Base-by-base conservation (phyloP, 2,329 filamentous ascomycete species). In the Diaporthe humulicola region DNA sequence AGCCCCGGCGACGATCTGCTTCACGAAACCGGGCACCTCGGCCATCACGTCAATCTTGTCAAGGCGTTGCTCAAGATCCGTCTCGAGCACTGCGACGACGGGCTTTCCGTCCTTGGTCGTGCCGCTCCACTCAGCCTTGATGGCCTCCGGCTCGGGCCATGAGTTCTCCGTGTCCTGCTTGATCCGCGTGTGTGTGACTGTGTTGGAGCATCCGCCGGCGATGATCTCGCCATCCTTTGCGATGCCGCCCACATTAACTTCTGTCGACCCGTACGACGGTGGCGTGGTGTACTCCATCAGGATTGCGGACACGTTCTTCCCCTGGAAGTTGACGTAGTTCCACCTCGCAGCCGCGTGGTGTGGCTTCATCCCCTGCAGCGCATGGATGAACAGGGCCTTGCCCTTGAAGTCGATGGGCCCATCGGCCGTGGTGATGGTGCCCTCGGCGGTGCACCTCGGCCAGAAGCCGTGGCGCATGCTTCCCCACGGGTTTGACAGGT, bases 221-320 rank as follows among this genome's bases (percentile, higher is more conserved):
- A 98, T 84, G 75, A 98, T 91, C 84, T 96, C 92, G 75, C 90
- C 93, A 75, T 98, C 94, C 81, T 93, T 96, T 73, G 91, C 92
- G 74, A 99, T 91, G 71, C 92, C 94, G 73, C 96, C 95, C 28
- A 98, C 93, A 77, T 91, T 93, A 77, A 99, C 95, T 25, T 91
- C 86, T 1, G 96, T 98, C 69, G 91, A 92, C 45, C 94, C 97
- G 82, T 99, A 99, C 6, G 96, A 98, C 5, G 94, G 92, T 38
- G 97, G 97, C 0, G 97, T 99, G 50, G 92, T 98, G 84, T 93
- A 99, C 84, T 98, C 94, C 97, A 99, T 99, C 87, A 98, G 88
- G 78, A 98, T 86, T 38, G 96, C 96, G 38, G 96, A 97, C 86
- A 95, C 94, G 28, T 88, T 95, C 30, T 95, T 93, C 19, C 94